Base-by-base conservation (phyloP, 768 basidiomycete species). In the Lactarius deliciosus region DNA sequence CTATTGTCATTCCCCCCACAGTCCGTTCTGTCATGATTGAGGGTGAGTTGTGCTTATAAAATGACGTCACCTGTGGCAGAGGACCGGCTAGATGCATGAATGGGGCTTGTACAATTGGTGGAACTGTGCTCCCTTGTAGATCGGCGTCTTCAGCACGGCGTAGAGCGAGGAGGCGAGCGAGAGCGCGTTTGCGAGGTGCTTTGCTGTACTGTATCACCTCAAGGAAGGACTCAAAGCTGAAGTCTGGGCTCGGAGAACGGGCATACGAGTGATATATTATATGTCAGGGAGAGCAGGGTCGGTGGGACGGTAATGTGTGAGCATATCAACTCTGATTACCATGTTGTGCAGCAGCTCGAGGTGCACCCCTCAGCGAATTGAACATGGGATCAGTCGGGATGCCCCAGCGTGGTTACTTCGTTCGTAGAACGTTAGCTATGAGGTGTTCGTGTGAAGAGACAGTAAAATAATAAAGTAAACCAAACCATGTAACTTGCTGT, bases 171-270 rank as follows among this genome's bases (percentile, higher is more conserved):
- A 83, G 0, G 85, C 74, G 0, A 86, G 80, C n/a, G 83, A 81
- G 16, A 98, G 84, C 1, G 86, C 79, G 68, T 88, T 89, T 69
- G 93, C 85, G n/a, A 99, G 85, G 75, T 15, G 15, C 15, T 11
- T 40, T 16, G 15, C 15, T 40, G 38, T 98, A 97, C 97, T 77
- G 0, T 34, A 34, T 34, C 9, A 34, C 9, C 34, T 99, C 95
- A 45, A 96, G 97, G 76, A 98, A 98, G 76, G 92, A 99, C 70
- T 94, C 92, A 36, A 98, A 88, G 73, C 96, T 96, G 81, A 98
- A 40, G 38, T 40, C 38, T 40, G 38, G 38, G 38, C 15, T 5
- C 38, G 3, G 38, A 15, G 15, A 40, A 15, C 38, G 36, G 36
- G 71, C 45, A 5, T 50, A 13, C 47, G 22, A 50, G n/a, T 22